These are phyloP conservation scores for Myxozyma sirexii DNA, from an alignment of 805 yeast species.

Conservation along the genomic window DNA sequence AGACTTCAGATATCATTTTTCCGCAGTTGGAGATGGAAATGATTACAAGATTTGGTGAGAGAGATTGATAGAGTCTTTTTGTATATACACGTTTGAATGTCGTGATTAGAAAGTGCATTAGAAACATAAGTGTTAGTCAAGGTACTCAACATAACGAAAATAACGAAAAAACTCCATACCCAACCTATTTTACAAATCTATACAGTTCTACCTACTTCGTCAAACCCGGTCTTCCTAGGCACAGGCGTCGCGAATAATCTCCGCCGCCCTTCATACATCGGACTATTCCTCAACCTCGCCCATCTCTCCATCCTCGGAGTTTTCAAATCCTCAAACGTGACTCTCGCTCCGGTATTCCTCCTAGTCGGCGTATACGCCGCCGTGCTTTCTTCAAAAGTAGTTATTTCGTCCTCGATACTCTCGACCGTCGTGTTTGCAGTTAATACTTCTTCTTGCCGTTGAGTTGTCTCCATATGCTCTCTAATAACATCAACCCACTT, in stretches of 20 bases:
- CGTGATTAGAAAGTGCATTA: not conserved
- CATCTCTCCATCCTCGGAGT: constrained; percentile 29
- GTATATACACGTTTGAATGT: not conserved
- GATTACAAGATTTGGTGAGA: constrained; percentile 42
- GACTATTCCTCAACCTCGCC: constrained; percentile 30
- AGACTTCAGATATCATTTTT: constrained; percentile 79
- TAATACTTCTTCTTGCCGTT: not conserved
- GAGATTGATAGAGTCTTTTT: not conserved
- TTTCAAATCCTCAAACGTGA: not conserved
- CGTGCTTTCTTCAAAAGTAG: not conserved
- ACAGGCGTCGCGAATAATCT: constrained; percentile 27
- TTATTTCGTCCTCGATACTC: not conserved
- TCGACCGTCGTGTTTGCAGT: not conserved
- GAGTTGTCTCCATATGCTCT: not conserved
- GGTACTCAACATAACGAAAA: no score
- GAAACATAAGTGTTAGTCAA: no score
- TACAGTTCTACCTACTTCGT: not conserved
- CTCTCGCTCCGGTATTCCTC: not conserved
- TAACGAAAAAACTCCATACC: not conserved
- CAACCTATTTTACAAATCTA: not conserved
- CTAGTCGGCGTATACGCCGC: constrained; percentile 11
- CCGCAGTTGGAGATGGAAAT: constrained; percentile 61
- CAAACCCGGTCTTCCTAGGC: not conserved
- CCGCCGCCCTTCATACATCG: constrained; percentile 30
- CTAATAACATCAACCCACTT: constrained; percentile 24